Conservation (phyloP, 345 rosid genomes). For the Pseudoturritis turrita region DNA sequence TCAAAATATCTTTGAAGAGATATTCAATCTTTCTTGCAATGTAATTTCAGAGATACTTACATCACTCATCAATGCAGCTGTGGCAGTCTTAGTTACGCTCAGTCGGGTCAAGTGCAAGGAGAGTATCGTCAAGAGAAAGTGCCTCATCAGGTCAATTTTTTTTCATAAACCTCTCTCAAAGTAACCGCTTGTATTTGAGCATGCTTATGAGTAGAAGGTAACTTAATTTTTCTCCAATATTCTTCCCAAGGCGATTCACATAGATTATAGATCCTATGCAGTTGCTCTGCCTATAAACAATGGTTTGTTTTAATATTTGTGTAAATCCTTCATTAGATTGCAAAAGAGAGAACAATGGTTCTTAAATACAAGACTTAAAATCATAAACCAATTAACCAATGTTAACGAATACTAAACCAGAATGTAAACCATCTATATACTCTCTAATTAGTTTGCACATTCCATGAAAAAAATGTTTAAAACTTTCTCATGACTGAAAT, state of each 20-base stretch:
- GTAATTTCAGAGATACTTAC: background rate
- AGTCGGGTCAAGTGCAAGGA: slow-evolving; percentile 9
- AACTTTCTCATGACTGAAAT: no score
- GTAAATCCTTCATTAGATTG: no score
- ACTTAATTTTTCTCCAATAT: background rate
- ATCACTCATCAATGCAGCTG: background rate
- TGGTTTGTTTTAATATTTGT: no score
- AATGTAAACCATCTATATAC: no score
- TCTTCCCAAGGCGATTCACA: slow-evolving; percentile 8
- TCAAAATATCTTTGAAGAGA: background rate
- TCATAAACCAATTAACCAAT: no score
- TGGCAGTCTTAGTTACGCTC: background rate
- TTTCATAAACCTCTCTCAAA: slow-evolving; percentile 9
- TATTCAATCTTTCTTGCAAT: background rate
- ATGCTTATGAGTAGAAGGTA: slow-evolving; percentile 1
- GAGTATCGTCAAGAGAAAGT: background rate
- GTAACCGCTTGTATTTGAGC: background rate
- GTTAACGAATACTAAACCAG: no score
- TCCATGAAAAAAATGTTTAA: no score
- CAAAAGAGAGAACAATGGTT: no score
- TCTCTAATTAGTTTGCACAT: no score
- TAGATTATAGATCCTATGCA: slow-evolving; percentile 3
- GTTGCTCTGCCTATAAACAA: no score
- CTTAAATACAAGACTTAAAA: no score
- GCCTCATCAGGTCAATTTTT: background rate